These are phyloP conservation scores for Penicillium sp. DNA, from an alignment of 2,329 filamentous ascomycete species.

Conservation along the genomic window DNA sequence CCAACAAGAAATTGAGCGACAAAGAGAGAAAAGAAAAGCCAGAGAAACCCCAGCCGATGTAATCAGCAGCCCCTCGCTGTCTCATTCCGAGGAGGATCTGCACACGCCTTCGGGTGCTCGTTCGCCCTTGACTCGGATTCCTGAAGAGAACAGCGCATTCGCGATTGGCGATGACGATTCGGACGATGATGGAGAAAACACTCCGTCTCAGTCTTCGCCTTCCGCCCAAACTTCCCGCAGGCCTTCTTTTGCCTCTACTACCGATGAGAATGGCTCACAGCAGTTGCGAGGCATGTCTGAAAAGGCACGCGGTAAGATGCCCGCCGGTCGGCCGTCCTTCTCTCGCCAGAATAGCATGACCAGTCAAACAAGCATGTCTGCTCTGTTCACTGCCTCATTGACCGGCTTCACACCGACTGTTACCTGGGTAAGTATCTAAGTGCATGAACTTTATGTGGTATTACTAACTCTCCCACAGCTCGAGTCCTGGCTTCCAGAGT, in stretches of 20 bases:
- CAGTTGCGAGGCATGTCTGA: constrained; percentile 91
- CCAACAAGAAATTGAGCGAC: constrained; percentile 83
- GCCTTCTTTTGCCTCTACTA: constrained; percentile 66
- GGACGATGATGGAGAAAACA: constrained; percentile 62
- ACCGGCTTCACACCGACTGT: constrained; percentile 72
- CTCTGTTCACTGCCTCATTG: constrained; percentile 54
- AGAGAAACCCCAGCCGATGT: constrained; percentile 40
- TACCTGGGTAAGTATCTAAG: constrained; percentile 59
- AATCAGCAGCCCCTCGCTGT: constrained; percentile 35
- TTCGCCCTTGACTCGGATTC: constrained; percentile 65
- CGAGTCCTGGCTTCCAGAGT: constrained; percentile 87
- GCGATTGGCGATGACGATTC: constrained; percentile 76
- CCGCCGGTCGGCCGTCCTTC: constrained; percentile 75
- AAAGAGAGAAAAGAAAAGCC: constrained; percentile 70
- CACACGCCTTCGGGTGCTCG: constrained; percentile 51
- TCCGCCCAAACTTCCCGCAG: constrained; percentile 59
- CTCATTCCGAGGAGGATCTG: constrained; percentile 43
- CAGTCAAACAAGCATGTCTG: constrained; percentile 68
- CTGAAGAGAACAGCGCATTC: constrained; percentile 78
- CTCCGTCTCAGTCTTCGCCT: constrained; percentile 57
- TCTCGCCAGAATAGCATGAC: constrained; percentile 88
- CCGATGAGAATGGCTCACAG: constrained; percentile 79
- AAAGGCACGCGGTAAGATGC: constrained; percentile 94
- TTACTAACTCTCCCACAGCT: constrained; percentile 54
- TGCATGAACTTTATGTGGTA: not conserved